phyloP scores from a whole-genome alignment of 805 yeast genomes.

The Pichia occidentalis region DNA sequence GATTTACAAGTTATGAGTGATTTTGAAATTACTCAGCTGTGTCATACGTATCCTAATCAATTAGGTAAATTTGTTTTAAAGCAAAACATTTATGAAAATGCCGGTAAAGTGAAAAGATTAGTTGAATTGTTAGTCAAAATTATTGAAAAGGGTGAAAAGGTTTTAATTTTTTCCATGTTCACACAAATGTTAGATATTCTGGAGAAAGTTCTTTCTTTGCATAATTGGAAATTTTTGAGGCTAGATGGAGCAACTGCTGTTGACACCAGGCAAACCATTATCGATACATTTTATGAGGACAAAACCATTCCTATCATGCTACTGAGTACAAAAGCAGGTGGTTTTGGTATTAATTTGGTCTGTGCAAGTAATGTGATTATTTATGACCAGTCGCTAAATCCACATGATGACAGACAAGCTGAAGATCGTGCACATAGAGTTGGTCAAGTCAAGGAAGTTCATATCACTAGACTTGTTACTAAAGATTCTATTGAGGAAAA shows the following conservation, averaged over 20 bases:
- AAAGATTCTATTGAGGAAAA: conserved; percentile 82
- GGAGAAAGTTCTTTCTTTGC: conserved; percentile 61
- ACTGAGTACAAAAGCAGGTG: conserved; percentile 95
- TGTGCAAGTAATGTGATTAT: conserved; percentile 91
- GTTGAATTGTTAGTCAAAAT: conserved; percentile 51
- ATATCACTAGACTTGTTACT: conserved; percentile 68
- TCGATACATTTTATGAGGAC: conserved; percentile 84
- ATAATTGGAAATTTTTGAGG: conserved; percentile 67
- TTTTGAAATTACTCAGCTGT: conserved; percentile 72
- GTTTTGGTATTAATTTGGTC: conserved; percentile 94
- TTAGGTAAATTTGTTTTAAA: conserved; percentile 47
- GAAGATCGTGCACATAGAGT: conserved; percentile 94
- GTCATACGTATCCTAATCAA: conserved; percentile 66
- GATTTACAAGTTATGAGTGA: conserved; percentile 96
- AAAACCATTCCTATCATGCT: conserved; percentile 76
- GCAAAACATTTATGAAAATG: conserved; percentile 44
- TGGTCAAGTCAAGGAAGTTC: conserved; percentile 48
- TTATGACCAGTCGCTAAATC: conserved; percentile 92
- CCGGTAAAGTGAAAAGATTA: conserved; percentile 70
- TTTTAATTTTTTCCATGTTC: conserved; percentile 82
- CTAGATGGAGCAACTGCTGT: conserved; percentile 94
- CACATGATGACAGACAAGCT: conserved; percentile 98
- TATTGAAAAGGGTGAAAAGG: conserved; percentile 52
- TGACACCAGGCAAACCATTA: conserved; percentile 84
- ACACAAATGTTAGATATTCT: conserved; percentile 88